Evolutionary conservation across 768 basidiomycete species (phyloP).

Genomic region (Lanmaoa rubissima): DNA sequence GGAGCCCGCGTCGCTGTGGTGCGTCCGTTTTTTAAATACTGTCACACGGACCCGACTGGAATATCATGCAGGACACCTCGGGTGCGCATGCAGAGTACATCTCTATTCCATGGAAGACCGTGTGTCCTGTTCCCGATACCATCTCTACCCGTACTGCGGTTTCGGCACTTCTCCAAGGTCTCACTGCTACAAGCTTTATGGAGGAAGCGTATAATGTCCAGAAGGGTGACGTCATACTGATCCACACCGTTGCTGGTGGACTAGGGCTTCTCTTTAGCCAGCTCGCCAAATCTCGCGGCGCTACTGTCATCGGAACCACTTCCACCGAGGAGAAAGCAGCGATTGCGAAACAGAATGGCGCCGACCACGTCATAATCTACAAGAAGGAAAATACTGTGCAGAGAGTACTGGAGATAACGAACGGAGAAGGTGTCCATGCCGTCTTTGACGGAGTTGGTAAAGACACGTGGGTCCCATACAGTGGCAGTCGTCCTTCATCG

Average conservation of each 20-base stretch:
- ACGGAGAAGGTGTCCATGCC: slow-evolving; percentile 79
- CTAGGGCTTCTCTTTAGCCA: slow-evolving; percentile 71
- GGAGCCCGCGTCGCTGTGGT: no score
- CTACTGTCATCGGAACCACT: slow-evolving; percentile 90
- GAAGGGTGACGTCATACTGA: slow-evolving; percentile 72
- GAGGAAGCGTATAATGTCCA: slow-evolving; percentile 86
- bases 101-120: slow-evolving; percentile 59
- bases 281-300: slow-evolving; percentile 69
- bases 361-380: slow-evolving; percentile 85
- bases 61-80: slow-evolving; percentile 37
- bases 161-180: slow-evolving; percentile 66
- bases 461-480: slow-evolving; percentile 65
- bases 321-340: slow-evolving; percentile 82
- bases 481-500: background rate
- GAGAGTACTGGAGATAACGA: slow-evolving; percentile 71
- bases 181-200: slow-evolving; percentile 76
- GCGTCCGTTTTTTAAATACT: slow-evolving; percentile 23
- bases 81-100: slow-evolving; percentile 72
- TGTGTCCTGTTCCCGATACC: slow-evolving; percentile 61
- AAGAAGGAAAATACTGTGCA: slow-evolving; percentile 70
- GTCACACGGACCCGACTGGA: background rate
- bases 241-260: slow-evolving; percentile 93
- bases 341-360: slow-evolving; percentile 75
- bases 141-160: slow-evolving; percentile 64
- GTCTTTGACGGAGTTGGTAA: slow-evolving; percentile 97